Percentiles rank a stretch among this genome's conserved stretches.
These are phyloP conservation scores for Plectosphaerella cucumerina DNA, from an alignment of 2,329 filamentous ascomycete species.

Conservation along the genomic window DNA sequence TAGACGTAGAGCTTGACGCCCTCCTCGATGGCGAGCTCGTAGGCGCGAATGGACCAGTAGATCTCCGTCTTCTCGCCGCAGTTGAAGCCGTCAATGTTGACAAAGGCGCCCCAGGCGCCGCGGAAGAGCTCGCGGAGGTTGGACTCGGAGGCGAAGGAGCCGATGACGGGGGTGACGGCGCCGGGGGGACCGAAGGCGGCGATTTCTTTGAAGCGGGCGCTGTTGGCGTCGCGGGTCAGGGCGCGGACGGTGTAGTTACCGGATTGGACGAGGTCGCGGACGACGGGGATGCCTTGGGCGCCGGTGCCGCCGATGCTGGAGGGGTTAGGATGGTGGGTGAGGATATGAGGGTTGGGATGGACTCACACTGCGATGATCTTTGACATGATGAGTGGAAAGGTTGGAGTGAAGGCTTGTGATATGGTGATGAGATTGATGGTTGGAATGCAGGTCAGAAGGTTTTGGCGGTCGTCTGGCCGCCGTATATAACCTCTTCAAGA, in stretches of 20 bases:
- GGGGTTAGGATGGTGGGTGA: background rate
- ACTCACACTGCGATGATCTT: no score
- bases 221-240: slow-evolving; percentile 41
- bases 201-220: slow-evolving; percentile 35
- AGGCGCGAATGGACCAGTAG: slow-evolving; percentile 40
- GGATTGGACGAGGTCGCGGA: slow-evolving; percentile 34
- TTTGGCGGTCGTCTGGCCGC: background rate
- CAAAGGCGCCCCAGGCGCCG: slow-evolving; percentile 42
- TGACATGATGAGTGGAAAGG: no score
- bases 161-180: slow-evolving; percentile 41
- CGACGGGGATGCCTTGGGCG: slow-evolving; percentile 45
- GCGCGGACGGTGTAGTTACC: slow-evolving; percentile 39
- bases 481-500: background rate
- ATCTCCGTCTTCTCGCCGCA: slow-evolving; percentile 47
- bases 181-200: slow-evolving; percentile 23
- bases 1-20: slow-evolving; percentile 40
- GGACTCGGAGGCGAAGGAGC: slow-evolving; percentile 41
- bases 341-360: no score
- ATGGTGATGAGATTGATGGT: no score
- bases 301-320: slow-evolving; percentile 46
- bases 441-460: background rate
- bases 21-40: slow-evolving; percentile 37
- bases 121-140: slow-evolving; percentile 37
- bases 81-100: slow-evolving; percentile 53
- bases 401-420: no score